Evolutionary conservation across 1,284 basidiomycete species (phyloP), one percentile per base, ranked within the genome.

Genomic region (Cystobasidiaceae sp.): DNA sequence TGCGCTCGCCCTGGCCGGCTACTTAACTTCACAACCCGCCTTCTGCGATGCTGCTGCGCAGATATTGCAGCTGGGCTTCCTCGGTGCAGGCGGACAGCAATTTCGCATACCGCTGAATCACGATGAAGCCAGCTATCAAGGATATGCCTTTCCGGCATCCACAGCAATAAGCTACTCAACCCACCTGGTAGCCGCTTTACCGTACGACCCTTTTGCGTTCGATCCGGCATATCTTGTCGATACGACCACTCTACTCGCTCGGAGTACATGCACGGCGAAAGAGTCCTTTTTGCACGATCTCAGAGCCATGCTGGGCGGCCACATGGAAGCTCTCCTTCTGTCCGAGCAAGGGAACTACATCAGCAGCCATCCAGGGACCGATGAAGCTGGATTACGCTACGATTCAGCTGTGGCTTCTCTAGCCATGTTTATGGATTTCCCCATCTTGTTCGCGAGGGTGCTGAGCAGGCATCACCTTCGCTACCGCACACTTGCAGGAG

Each of bases 381-480:
- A 59, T 27, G 59, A 64, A 6, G 50, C 37, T 0, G 71, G 68
- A 23, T 67, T 69, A 1, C 11, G 52, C 23, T 74, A 72, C 67
- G 73, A 74, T 44, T 52, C 68, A n/a, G 70, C 71, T 19, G 52
- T 75, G 23, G 71, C 73, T 17, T 68, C 69, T 9, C 62, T 75
- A 30, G 72, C 73, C 2, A 69, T 71, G 25, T 75, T 57, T 68
- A 64, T 73, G 51, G 69, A 74, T 67, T 70, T 74, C 58, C 66
- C 67, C 2, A 65, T 63, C 3, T 60, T 75, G 6, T 44, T 75
- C 34, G 67, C 63, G 2, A 69, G 74, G 13, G 68, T 69, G 11
- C 7, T 33, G 15, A 27, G 49, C n/a, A 64, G 69, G 0, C 33
- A 65, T 37, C 33, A 30, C 13, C 19, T 56, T 51, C 39, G 69